These are phyloP conservation scores for Pichia sp. DNA, from an alignment of 1,139 yeast species.

Conservation along the genomic window DNA sequence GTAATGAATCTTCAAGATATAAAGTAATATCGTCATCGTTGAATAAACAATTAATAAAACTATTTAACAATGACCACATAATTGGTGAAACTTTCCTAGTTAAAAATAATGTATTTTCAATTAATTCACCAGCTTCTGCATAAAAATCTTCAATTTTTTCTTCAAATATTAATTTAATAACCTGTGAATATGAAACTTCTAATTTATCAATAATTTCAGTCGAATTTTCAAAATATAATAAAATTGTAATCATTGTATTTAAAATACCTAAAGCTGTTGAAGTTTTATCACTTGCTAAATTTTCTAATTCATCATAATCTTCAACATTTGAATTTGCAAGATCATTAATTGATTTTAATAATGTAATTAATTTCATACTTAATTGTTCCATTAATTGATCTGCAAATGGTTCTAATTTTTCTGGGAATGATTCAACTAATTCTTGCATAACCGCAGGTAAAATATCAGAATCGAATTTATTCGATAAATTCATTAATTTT, in stretches of 20 bases:
- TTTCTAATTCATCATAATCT: slow-evolving; percentile 40
- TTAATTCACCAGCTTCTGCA: slow-evolving; percentile 75
- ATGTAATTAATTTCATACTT: slow-evolving; percentile 71
- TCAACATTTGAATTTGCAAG: slow-evolving; percentile 44
- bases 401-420: slow-evolving; percentile 91
- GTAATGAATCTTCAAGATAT: slow-evolving; percentile 72
- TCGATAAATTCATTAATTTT: slow-evolving; percentile 64
- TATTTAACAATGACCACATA: slow-evolving; percentile 69
- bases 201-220: slow-evolving; percentile 57
- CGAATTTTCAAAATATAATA: slow-evolving; percentile 81
- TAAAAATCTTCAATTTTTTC: slow-evolving; percentile 71
- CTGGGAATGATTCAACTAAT: slow-evolving; percentile 83
- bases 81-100: slow-evolving; percentile 63
- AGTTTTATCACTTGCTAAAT: slow-evolving; percentile 66
- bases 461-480: slow-evolving; percentile 81
- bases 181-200: slow-evolving; percentile 71
- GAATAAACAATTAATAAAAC: slow-evolving; percentile 45
- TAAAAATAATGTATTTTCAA: slow-evolving; percentile 80
- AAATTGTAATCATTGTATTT: slow-evolving; percentile 82
- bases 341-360: slow-evolving; percentile 64
- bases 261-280: slow-evolving; percentile 85
- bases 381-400: slow-evolving; percentile 76
- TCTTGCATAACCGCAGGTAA: slow-evolving; percentile 92
- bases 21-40: slow-evolving; percentile 24
- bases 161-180: slow-evolving; percentile 58